Base-by-base conservation (phyloP, 768 basidiomycete genomes). In the Suillus clintonianus region DNA sequence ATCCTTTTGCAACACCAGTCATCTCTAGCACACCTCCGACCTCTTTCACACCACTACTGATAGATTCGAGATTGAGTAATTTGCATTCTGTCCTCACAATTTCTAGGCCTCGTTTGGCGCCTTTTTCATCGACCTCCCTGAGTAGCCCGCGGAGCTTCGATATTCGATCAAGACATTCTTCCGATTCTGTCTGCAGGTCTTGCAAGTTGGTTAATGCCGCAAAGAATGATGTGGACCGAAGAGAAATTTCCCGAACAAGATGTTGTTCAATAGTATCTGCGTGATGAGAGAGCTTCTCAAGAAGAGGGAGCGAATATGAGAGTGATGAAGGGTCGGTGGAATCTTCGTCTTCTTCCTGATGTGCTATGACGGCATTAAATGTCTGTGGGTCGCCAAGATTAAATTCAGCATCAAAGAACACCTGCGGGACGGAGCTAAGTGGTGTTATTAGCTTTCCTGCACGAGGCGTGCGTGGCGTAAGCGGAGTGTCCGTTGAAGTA, bases 211-310 rank as follows among this genome's bases (percentile, higher is more conserved):
- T 86, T 42, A 99, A 85, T 8, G 97, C 97, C 5, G 96, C 90
- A 70, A 99, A 99, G 84, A 99, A 99, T 1, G 95, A 94, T 1
- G 92, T 86, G 0, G 95, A 94, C 15, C 97, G 90, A 11, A 91
- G 80, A 10, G 91, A 91, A 51, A 99, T 96, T 76, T 99, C 97
- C 64, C 88, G 88, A 5, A 96, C 86, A 62, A 99, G 90, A 76
- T 99, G 97, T 64, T 94, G 89, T 73, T 99, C 97, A 65, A 99
- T 86, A 1, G 91, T 91, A 73, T 98, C 97, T 2, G 96, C 89
- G 70, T 97, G 90, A 62, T 94, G 90, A 11, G 95, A 95, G 66
- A 98, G 87, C 69, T 88, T 90, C 72, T 98, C 96, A 11, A 97
- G 88, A 4, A 96, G 79, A 0, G 90, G 91, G 2, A 90, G 81